Evolutionary conservation across 2,329 filamentous ascomycete species (phyloP), one percentile per base, ranked within the genome.

Genomic region (Nannizziopsis barbatae): DNA sequence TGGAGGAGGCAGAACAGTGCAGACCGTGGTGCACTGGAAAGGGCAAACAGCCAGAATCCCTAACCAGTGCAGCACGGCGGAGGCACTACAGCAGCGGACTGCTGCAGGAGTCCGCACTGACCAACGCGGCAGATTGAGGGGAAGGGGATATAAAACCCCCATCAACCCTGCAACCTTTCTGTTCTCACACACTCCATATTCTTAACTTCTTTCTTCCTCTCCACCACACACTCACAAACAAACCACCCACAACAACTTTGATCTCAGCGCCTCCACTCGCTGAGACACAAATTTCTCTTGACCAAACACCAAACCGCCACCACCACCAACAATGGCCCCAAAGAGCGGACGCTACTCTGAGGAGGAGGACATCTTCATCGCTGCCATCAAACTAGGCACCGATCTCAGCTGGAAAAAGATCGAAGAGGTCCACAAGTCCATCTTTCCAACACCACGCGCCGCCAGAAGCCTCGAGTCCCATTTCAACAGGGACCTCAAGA

Each of bases 401-500:
- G 45, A 47, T 18, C 38, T 55, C 15, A 27, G n/a, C 20, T 57
- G 55, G 55, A 37, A 33, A 12, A 20, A 44, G 15, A 50, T 57
- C 20, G 31, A 45, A 20, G 43, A 22, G 5, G 42, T 43, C 14
- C 55, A 55, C 46, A 32, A 49, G 30, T 31, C n/a, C 1, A 30
- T 18, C 9, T 57, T 57, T 40, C 22, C 37, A 2, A 36, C 8
- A 32, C 8, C 5, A 45, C 46, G 5, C 36, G 38, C 14, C 50
- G 11, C 39, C 14, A 20, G 17, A 55, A 53, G 47, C 44, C 40
- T 54, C 36, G 55, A 57, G 32, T 56, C 55, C 8, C 49, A 50
- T 30, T 55, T 48, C 33, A 55, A 57, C 35, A 56, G 55, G 48
- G 45, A 33, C 30, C 40, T 53, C 27, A 52, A 50, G 44, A 42